Base-by-base conservation (phyloP, 2,329 filamentous ascomycete species). In the Aspergillus carbonarius region DNA sequence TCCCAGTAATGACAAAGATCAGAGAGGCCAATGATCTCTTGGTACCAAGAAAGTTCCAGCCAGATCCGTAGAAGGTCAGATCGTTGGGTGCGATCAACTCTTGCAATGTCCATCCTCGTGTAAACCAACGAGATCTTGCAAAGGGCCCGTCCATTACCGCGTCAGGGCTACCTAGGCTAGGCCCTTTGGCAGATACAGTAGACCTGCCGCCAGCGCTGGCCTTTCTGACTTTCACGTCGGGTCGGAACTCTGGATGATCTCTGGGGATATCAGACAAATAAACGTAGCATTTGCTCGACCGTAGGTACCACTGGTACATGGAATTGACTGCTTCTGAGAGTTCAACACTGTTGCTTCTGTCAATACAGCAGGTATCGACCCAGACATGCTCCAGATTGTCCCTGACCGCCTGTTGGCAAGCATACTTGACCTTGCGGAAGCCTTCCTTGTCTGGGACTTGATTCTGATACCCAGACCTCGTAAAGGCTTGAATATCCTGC, bases 271-370 rank as follows among this genome's bases (percentile, higher is more conserved):
- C 66, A 2, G 13, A 25, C 9, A 68, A 35, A 47, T 63, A 68
- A 5, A 63, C 64, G 39, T 59, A 65, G 57, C 66, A 68, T 10
- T 62, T 35, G 1, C 18, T 7, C 1, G 66, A 54, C 2, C 59
- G 54, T 10, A 48, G 30, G 46, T 66, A 68, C 64, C 66, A 68
- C 17, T 12, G 15, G 47, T 50, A 67, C 66, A 67, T 66, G 10
- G 62, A 67, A 20, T 68, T 67, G 5, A 67, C 60, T 1, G 62
- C 54, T 32, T 66, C 65, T 0, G 62, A 63, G 3, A 68, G 30
- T 50, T 42, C 39, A 5, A 17, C 39, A 42, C 39, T 42, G 18
- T 18, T 42, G 18, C 39, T 42, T 23, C 12, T 42, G 18, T 42
- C 20, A 18, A 42, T 42, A 23, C 39, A 42, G 12, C 39, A 42